These are phyloP conservation scores for Serendipita sp. DNA, from an alignment of 768 basidiomycete genomes.

Conservation along the genomic window DNA sequence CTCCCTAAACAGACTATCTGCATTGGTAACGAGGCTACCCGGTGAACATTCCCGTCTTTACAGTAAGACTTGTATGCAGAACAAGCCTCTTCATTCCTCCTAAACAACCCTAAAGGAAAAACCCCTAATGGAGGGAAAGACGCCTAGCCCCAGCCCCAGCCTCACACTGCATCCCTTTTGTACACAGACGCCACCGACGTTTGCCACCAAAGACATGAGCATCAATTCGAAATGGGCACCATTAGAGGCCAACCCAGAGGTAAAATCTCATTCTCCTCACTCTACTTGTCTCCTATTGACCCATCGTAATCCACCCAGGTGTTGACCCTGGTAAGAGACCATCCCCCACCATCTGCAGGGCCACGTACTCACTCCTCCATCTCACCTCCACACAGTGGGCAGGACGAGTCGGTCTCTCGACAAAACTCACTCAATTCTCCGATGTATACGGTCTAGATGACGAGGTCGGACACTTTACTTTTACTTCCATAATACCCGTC, in stretches of 20 bases:
- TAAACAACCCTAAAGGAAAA: too few relatives aligned
- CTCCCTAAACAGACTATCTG: too few relatives aligned
- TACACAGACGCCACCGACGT: neutral
- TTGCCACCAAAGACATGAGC: neutral
- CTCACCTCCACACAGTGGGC: conserved; percentile 42
- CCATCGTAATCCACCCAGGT: too few relatives aligned
- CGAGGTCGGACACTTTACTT: conserved; percentile 29
- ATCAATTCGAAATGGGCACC: conserved; percentile 47
- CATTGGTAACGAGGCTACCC: too few relatives aligned
- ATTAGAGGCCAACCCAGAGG: conserved; percentile 55
- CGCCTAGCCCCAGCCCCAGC: too few relatives aligned
- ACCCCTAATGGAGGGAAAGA: too few relatives aligned
- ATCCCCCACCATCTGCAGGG: neutral
- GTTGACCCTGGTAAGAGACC: too few relatives aligned
- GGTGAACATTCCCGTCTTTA: too few relatives aligned
- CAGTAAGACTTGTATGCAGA: too few relatives aligned
- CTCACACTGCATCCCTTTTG: too few relatives aligned
- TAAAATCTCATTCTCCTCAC: conserved; percentile 22
- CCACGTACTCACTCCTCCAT: conserved; percentile 3
- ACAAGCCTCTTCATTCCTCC: too few relatives aligned
- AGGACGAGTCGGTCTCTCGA: conserved; percentile 42
- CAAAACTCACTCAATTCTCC: conserved; percentile 33
- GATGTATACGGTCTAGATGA: conserved; percentile 62
- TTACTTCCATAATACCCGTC: neutral
- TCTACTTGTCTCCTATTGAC: neutral